A percentile compares a stretch with the other conserved stretches of the same genome.
These are phyloP conservation scores for Aphanocladium album DNA, from an alignment of 2,329 filamentous ascomycete species.

Conservation along the genomic window DNA sequence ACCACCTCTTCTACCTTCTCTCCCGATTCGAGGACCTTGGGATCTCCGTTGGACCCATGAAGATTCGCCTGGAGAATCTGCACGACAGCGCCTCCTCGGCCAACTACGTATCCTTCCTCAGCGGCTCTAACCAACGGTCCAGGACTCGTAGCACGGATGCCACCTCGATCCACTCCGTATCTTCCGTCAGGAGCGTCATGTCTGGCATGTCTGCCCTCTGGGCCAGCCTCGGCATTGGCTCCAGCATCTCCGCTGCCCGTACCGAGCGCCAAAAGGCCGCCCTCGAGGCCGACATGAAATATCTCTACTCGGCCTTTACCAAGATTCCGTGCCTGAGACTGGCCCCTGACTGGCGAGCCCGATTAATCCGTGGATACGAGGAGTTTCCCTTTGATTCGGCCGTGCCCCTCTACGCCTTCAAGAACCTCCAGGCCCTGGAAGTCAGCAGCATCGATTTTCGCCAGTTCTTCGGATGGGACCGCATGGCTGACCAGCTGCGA, in stretches of 20 bases:
- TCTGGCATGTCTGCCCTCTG: conserved; percentile 92
- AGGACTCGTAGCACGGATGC: conserved; percentile 76
- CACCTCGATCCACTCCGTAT: conserved; percentile 90
- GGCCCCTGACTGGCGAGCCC: conserved; percentile 87
- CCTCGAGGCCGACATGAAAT: conserved; percentile 82
- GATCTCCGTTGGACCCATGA: conserved; percentile 92
- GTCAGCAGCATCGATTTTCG: conserved; percentile 94
- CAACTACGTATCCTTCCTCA: conserved; percentile 94
- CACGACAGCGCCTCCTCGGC: conserved; percentile 80
- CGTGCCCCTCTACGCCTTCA: conserved; percentile 94
- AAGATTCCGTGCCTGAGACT: conserved; percentile 91
- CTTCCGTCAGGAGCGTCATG: conserved; percentile 95
- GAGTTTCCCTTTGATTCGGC: conserved; percentile 98
- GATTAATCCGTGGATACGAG: conserved; percentile 87
- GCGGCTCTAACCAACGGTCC: conserved; percentile 68
- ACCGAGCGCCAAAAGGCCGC: conserved; percentile 87
- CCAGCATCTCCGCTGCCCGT: conserved; percentile 73
- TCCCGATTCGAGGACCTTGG: conserved; percentile 91
- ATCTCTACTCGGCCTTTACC: conserved; percentile 96
- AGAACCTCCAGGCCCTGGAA: conserved; percentile 90
- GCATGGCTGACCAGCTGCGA: conserved; percentile 83
- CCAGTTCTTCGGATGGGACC: conserved; percentile 96
- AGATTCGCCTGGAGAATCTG: conserved; percentile 88
- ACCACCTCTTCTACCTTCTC: conserved; percentile 94
- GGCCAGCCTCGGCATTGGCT: conserved; percentile 79